These are phyloP conservation scores for Kwoniella botswanensis DNA, from an alignment of 768 basidiomycete species.

Conservation along the genomic window DNA sequence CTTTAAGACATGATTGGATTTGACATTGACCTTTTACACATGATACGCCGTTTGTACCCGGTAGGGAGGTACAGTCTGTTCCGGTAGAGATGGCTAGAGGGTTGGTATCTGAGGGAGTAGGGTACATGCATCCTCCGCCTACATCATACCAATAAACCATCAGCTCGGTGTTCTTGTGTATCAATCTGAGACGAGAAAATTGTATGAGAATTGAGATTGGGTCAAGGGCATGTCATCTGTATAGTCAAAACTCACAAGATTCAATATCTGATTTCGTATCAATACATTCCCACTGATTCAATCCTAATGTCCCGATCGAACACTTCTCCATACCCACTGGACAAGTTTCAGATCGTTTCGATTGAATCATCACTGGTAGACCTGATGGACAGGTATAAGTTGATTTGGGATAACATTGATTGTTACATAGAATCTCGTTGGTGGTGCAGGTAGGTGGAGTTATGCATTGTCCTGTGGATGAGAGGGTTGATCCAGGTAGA, in stretches of 20 bases:
- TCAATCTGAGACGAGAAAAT: too few relatives aligned
- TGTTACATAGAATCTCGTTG: constrained; percentile 30
- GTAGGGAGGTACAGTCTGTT: constrained; percentile 47
- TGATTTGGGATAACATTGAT: constrained; percentile 23
- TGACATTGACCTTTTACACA: constrained; percentile 41
- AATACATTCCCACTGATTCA: constrained; percentile 39
- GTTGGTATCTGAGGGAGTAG: neutral
- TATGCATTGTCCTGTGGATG: constrained; percentile 22
- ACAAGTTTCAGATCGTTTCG: constrained; percentile 16
- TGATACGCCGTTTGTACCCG: constrained; percentile 37
- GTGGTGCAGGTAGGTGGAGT: constrained; percentile 19
- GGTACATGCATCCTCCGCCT: constrained; percentile 52
- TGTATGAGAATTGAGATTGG: too few relatives aligned
- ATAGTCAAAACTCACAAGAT: constrained; percentile 42
- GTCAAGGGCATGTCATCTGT: too few relatives aligned
- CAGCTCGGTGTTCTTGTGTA: neutral
- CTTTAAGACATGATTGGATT: constrained; percentile 28
- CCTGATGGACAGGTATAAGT: constrained; percentile 33
- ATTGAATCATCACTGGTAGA: constrained; percentile 9
- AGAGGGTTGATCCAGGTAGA: constrained; percentile 11
- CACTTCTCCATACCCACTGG: constrained; percentile 18
- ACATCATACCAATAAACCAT: neutral
- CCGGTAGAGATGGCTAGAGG: constrained; percentile 24
- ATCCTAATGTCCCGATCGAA: constrained; percentile 13
- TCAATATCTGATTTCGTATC: constrained; percentile 41